Evolutionary conservation across 2,329 filamentous ascomycete genomes (phyloP).

Genomic region (Trichoderma semiorbis): DNA sequence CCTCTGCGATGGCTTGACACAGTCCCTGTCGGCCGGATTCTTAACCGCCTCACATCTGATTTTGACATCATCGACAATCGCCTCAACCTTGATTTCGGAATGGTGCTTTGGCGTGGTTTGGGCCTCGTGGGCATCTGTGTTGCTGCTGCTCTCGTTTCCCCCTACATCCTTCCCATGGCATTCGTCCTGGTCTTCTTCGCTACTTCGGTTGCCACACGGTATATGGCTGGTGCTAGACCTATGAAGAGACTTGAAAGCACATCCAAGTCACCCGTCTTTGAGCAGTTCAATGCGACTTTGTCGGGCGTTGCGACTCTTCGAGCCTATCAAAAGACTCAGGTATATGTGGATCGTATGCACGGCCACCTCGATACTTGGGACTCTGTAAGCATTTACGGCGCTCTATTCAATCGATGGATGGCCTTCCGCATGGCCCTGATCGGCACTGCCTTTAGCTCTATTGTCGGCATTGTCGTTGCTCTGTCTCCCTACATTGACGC

Average conservation of each 20-base stretch:
- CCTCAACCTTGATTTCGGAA: constrained; percentile 60
- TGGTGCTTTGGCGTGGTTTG: constrained; percentile 58
- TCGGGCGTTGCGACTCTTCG: constrained; percentile 72
- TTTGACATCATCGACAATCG: constrained; percentile 70
- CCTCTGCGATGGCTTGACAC: constrained; percentile 80
- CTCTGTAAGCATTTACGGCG: constrained; percentile 63
- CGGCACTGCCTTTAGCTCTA: constrained; percentile 64
- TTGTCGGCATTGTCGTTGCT: constrained; percentile 64
- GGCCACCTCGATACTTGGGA: constrained; percentile 64
- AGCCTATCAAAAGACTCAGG: constrained; percentile 65
- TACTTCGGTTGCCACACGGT: constrained; percentile 56
- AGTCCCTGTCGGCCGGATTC: constrained; percentile 69
- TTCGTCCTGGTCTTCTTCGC: constrained; percentile 55
- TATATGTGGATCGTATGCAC: constrained; percentile 69
- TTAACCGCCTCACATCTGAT: constrained; percentile 76
- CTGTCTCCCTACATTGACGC: constrained; percentile 60
- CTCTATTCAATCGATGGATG: constrained; percentile 75
- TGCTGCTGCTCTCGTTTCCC: constrained; percentile 66
- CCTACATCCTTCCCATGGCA: constrained; percentile 61
- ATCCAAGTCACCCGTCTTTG: constrained; percentile 74
- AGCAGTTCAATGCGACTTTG: constrained; percentile 71
- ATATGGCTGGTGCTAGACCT: constrained; percentile 68
- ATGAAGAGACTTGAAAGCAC: constrained; percentile 75
- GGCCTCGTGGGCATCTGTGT: constrained; percentile 63
- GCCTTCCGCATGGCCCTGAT: constrained; percentile 67